Conservation (phyloP, 768 basidiomycete genomes). For the Aureoboletus auriporus region DNA sequence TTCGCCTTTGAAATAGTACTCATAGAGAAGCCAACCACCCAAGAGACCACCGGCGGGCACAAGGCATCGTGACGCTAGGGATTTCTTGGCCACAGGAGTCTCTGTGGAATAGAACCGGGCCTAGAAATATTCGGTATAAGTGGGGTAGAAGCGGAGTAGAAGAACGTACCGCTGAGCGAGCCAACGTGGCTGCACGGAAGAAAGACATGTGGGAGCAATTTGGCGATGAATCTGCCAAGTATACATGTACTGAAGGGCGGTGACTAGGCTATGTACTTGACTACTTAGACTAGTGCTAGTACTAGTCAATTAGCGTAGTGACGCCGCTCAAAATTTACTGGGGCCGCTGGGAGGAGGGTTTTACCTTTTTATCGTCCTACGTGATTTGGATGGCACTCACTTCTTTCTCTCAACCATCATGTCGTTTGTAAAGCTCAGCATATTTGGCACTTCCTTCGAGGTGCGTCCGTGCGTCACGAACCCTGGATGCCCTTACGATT, state of each 20-base stretch:
- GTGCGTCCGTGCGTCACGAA: constrained; percentile 35
- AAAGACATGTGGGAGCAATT: constrained; percentile 38
- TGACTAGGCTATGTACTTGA: too few species aligned
- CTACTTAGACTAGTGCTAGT: background rate
- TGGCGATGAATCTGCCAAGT: constrained; percentile 8
- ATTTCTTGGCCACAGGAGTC: constrained; percentile 41
- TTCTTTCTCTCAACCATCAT: constrained; percentile 35
- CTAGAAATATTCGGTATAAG: constrained; percentile 15
- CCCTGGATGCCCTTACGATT: constrained; percentile 17
- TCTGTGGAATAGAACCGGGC: constrained; percentile 47
- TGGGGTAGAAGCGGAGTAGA: too few species aligned
- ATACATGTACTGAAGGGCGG: too few species aligned
- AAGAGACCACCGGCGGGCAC: constrained; percentile 33
- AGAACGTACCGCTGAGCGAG: constrained; percentile 40
- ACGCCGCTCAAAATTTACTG: constrained; percentile 13
- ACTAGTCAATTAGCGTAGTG: background rate
- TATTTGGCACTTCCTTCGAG: constrained; percentile 98
- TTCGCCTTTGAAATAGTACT: constrained; percentile 42
- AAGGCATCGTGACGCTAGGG: constrained; percentile 45
- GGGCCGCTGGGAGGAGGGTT: constrained; percentile 14
- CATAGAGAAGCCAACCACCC: constrained; percentile 43
- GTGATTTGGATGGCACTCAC: constrained; percentile 14
- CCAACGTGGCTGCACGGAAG: constrained; percentile 33
- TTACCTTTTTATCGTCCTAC: constrained; percentile 4
- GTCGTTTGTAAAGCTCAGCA: constrained; percentile 97